Conservation (phyloP, 225 moss, liverwort and hornwort genomes). For the Bryum argenteum region DNA sequence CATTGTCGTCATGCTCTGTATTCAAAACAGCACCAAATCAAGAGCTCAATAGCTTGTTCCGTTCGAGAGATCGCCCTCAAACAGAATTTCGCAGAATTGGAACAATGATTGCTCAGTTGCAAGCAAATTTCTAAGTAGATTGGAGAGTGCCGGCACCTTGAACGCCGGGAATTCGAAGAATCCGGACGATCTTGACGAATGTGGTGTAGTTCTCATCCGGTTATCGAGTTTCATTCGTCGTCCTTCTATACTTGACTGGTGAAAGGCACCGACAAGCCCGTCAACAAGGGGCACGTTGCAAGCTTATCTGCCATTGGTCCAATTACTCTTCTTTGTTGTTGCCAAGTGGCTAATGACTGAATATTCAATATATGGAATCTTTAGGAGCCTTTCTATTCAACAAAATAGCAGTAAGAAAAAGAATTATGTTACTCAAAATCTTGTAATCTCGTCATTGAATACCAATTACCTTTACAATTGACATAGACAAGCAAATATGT, state of each 20-base stretch:
- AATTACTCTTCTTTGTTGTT: background rate
- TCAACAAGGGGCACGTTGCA: constrained; percentile 9
- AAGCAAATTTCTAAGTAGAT: background rate
- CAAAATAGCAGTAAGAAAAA: too few relatives aligned
- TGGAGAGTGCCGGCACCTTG: background rate
- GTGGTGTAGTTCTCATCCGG: accelerated
- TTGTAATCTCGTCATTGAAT: too few relatives aligned
- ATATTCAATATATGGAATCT: background rate
- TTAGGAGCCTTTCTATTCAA: too few relatives aligned
- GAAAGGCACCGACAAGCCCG: constrained; percentile 32
- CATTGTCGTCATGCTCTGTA: constrained; percentile 28
- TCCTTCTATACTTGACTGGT: background rate
- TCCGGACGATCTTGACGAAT: background rate
- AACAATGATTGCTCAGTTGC: background rate
- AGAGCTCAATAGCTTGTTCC: background rate
- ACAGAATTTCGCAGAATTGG: background rate
- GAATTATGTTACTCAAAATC: too few relatives aligned
- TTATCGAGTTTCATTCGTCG: background rate
- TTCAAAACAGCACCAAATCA: background rate
- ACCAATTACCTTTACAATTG: too few relatives aligned
- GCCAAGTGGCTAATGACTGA: constrained; percentile 12
- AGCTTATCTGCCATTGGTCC: background rate
- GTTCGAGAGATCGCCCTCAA: background rate
- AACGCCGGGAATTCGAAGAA: background rate
- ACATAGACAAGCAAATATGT: too few relatives aligned